These are phyloP conservation scores for Symbiodinium pilosum DNA, from an alignment of 73 alveolate genomes.

Conservation along the genomic window DNA sequence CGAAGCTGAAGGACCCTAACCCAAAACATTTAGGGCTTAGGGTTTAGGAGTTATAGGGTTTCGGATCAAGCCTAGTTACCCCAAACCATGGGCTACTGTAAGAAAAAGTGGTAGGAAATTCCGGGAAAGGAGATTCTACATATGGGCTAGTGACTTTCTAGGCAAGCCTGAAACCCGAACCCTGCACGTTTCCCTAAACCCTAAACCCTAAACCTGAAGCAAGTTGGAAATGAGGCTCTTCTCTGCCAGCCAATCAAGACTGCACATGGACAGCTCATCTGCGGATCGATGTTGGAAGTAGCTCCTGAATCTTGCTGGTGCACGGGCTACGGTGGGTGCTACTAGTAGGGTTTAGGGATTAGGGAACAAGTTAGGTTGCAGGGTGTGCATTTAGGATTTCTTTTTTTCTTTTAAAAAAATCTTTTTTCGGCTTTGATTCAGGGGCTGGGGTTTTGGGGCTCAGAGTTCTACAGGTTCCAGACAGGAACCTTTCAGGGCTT, in stretches of 20 bases:
- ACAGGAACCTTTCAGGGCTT: too few relatives aligned
- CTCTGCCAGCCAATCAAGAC: conserved; percentile 49
- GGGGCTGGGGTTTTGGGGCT: background rate
- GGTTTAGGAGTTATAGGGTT: background rate
- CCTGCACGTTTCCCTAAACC: background rate
- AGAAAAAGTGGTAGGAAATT: background rate
- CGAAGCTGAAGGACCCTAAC: too few relatives aligned
- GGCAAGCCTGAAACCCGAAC: background rate
- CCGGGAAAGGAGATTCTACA: background rate
- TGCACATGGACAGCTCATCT: background rate
- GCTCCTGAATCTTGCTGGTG: background rate
- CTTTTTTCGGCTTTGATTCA: too few relatives aligned
- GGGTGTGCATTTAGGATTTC: background rate
- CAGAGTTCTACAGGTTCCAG: background rate
- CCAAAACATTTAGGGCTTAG: background rate
- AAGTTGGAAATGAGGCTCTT: background rate
- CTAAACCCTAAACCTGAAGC: background rate
- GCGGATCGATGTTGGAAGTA: conserved; percentile 73
- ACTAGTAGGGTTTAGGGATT: background rate
- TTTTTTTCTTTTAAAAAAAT: too few relatives aligned
- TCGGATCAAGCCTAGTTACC: background rate
- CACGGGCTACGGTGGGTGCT: background rate
- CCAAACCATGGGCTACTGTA: background rate
- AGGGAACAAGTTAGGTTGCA: background rate
- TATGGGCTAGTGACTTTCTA: background rate